Conservation (phyloP, 2,329 filamentous ascomycete genomes). For the Cordyceps cicadae region DNA sequence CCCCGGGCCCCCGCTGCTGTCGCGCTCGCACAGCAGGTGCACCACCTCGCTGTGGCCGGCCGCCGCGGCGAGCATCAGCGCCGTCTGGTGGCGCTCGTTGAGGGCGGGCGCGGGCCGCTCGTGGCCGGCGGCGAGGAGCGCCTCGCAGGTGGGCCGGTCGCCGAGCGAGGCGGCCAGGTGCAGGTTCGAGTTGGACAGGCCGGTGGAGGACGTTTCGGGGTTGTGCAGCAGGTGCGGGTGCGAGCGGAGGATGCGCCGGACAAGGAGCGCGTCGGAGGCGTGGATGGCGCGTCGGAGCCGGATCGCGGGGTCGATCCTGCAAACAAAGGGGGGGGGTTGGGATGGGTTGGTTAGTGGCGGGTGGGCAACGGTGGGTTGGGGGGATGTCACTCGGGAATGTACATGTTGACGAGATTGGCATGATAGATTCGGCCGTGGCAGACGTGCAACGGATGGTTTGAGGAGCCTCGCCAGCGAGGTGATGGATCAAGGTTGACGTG, state of each 20-base stretch:
- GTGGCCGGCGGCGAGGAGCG: conserved; percentile 66
- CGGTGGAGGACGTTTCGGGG: conserved; percentile 59
- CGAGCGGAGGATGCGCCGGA: conserved; percentile 65
- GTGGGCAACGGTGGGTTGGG: not conserved
- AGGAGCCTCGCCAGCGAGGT: conserved; percentile 9
- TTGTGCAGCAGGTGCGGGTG: conserved; percentile 68
- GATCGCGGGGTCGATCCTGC: conserved; percentile 67
- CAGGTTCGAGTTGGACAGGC: conserved; percentile 73
- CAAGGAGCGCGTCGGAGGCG: conserved; percentile 62
- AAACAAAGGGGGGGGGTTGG: not conserved
- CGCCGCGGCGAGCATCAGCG: conserved; percentile 68
- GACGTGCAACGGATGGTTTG: not conserved
- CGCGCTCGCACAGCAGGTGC: conserved; percentile 53
- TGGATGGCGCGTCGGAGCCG: conserved; percentile 77
- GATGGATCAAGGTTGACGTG: not conserved
- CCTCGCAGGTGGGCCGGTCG: conserved; percentile 57
- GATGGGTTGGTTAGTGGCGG: not conserved
- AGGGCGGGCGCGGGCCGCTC: conserved; percentile 64
- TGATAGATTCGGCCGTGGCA: not conserved
- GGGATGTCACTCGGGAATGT: not conserved
- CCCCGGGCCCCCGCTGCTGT: conserved; percentile 32
- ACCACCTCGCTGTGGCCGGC: conserved; percentile 66
- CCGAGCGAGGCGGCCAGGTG: conserved; percentile 73
- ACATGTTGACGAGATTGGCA: not conserved
- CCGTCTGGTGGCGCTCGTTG: conserved; percentile 73